Base-by-base conservation (phyloP, 1,284 basidiomycete species). In the Thelephora terrestris region DNA sequence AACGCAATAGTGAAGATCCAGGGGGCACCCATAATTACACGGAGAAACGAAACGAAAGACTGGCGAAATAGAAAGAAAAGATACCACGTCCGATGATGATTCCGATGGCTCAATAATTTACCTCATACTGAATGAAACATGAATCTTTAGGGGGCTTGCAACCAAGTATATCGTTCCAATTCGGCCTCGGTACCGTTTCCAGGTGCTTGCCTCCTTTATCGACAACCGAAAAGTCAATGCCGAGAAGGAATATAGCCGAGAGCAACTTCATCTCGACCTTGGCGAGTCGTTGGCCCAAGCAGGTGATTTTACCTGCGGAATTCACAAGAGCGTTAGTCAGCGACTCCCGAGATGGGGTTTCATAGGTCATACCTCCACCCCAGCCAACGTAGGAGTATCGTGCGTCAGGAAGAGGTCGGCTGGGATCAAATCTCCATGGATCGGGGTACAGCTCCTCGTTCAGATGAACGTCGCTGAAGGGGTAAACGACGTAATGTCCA, bases 391-490 rank as follows among this genome's bases (percentile, higher is more conserved):
- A 86, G 51, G 71, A 66, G 61, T 77, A 76, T 51, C 75, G 71
- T 50, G 67, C 67, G 54, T 75, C 75, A 45, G 63, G 64, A 52
- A 73, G 71, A 52, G 64, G 51, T 56, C 81, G 71, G 40, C 62
- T 69, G 39, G 84, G 85, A 64, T 85, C 78, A 58, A 85, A 87
- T 55, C 66, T 74, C 79, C 79, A 83, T 36, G 84, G 84, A 59
- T 85, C 74, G 34, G 77, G 75, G 61, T 86, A 87, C 25, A 87
- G 61, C 52, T 73, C 70, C 34, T 77, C 69, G 62, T 85, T 72
- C 43, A 87, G 74, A 64, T 87, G 84, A 27, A 85, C 79, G 58
- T 84, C 81, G 60, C 78, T 80, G 63, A 85, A 85, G 40, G 83
- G 84, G 64, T 86, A 87, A 45, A 85, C 71, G 47, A 85, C 74